Evolutionary conservation across 345 rosid species (phyloP).

Genomic region (Eucalyptus rudis): DNA sequence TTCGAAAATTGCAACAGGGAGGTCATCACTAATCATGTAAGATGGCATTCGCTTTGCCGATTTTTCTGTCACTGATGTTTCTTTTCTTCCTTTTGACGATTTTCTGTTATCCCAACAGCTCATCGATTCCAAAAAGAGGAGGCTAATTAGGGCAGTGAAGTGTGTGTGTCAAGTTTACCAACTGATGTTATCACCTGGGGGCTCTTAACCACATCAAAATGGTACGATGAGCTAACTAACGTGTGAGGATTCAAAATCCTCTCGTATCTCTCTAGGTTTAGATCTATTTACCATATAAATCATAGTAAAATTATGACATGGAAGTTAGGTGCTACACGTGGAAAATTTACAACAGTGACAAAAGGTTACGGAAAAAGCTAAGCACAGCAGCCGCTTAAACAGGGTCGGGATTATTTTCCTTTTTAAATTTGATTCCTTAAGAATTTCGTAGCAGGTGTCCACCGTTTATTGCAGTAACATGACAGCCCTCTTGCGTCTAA

Average conservation of each 20-base stretch:
- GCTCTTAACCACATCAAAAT: neutral
- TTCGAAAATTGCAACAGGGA: neutral
- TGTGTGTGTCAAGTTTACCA: neutral
- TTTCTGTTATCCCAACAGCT: neutral
- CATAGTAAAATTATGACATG: neutral
- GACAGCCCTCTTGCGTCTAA: neutral
- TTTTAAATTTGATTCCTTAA: neutral
- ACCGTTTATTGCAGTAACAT: neutral
- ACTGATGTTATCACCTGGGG: neutral
- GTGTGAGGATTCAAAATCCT: neutral
- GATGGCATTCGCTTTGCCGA: neutral
- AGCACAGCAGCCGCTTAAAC: neutral
- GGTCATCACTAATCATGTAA: neutral
- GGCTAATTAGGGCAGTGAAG: neutral
- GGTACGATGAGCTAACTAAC: neutral
- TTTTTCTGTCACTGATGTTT: neutral
- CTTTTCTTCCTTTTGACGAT: neutral
- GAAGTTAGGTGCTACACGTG: neutral
- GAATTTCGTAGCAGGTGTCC: neutral
- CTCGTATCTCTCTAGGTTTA: neutral
- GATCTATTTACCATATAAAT: neutral
- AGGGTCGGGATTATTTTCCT: neutral
- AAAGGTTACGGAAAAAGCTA: neutral
- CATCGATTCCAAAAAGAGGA: neutral
- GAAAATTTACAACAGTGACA: neutral